A percentile compares a stretch with the other conserved stretches of the same genome.
These are phyloP conservation scores for Trypethelium eluteriae DNA, from an alignment of 495 filamentous ascomycete genomes.

Conservation along the genomic window DNA sequence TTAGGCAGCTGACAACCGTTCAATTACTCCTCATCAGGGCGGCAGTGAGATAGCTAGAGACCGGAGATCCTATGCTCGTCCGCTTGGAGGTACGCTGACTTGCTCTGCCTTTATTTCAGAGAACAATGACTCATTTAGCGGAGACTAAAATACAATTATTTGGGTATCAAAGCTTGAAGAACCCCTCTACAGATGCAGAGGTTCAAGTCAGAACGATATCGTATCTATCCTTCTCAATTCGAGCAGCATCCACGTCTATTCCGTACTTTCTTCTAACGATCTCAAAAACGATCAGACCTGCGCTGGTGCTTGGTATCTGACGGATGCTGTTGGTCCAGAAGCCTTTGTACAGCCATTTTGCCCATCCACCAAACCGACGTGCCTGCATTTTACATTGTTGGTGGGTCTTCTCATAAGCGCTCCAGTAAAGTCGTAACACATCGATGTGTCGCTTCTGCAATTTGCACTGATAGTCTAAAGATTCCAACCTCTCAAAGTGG, in stretches of 20 bases:
- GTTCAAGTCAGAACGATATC: conserved; percentile 56
- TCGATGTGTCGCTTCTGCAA: conserved; percentile 14
- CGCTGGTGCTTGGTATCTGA: conserved; percentile 82
- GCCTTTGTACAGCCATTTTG: conserved; percentile 66
- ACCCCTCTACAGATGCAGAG: too few species aligned
- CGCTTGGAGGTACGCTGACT: too few species aligned
- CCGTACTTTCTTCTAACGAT: conserved; percentile 75
- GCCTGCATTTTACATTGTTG: conserved; percentile 60
- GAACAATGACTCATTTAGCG: too few species aligned
- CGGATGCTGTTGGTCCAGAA: conserved; percentile 68
- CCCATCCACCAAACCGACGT: conserved; percentile 53
- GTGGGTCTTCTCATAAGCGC: conserved; percentile 70
- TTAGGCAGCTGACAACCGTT: too few species aligned
- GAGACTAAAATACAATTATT: too few species aligned
- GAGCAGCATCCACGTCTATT: conserved; percentile 54
- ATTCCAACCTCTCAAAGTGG: conserved; percentile 72
- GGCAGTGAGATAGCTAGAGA: too few species aligned
- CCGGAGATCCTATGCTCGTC: too few species aligned
- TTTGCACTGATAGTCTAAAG: conserved; percentile 54
- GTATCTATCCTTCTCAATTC: conserved; percentile 60
- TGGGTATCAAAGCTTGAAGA: too few species aligned
- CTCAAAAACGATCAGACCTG: conserved; percentile 85
- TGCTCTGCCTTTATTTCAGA: too few species aligned
- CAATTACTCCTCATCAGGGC: too few species aligned
- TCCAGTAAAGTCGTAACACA: conserved; percentile 62